Evolutionary conservation across 768 basidiomycete species (phyloP).

Genomic region (Cystobasidium onofrii): DNA sequence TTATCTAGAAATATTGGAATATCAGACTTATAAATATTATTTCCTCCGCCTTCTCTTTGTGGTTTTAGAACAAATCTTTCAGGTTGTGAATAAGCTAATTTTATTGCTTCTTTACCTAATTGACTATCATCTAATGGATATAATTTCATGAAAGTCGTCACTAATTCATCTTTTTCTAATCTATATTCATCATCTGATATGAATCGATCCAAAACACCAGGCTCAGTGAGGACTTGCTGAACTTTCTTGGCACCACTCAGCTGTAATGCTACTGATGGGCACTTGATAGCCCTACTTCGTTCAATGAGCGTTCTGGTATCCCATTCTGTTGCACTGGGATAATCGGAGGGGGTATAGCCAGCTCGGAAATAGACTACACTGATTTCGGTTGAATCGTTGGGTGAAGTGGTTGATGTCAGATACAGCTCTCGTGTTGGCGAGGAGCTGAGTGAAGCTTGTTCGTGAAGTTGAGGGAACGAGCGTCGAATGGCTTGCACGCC

Average conservation of each 20-base stretch:
- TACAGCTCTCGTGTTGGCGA: constrained; percentile 36
- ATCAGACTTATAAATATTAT: constrained; percentile 79
- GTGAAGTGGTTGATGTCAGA: constrained; percentile 36
- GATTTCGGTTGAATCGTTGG: constrained; percentile 53
- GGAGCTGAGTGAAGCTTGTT: constrained; percentile 53
- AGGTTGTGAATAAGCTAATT: constrained; percentile 52
- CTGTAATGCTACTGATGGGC: constrained; percentile 79
- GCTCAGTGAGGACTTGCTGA: constrained; percentile 67
- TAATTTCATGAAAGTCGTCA: constrained; percentile 78
- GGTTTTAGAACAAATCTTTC: constrained; percentile 78
- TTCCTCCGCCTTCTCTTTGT: constrained; percentile 95
- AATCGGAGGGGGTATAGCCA: constrained; percentile 77
- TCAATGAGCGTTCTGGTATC: constrained; percentile 69
- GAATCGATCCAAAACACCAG: constrained; percentile 67
- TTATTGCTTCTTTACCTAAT: constrained; percentile 50
- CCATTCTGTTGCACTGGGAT: constrained; percentile 59
- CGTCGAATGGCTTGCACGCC: constrained; percentile 54
- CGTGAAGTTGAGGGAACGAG: constrained; percentile 57
- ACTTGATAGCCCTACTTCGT: constrained; percentile 77
- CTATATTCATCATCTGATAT: constrained; percentile 31
- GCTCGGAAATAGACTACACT: constrained; percentile 85
- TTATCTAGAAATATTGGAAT: constrained; percentile 68
- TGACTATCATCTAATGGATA: constrained; percentile 59
- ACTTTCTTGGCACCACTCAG: constrained; percentile 96
- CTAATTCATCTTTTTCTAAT: constrained; percentile 47